Percentiles rank a stretch among this genome's conserved stretches.
These are phyloP conservation scores for Arthrobotrys pseudoclavata DNA, from an alignment of 2,329 filamentous ascomycete genomes.

Conservation along the genomic window DNA sequence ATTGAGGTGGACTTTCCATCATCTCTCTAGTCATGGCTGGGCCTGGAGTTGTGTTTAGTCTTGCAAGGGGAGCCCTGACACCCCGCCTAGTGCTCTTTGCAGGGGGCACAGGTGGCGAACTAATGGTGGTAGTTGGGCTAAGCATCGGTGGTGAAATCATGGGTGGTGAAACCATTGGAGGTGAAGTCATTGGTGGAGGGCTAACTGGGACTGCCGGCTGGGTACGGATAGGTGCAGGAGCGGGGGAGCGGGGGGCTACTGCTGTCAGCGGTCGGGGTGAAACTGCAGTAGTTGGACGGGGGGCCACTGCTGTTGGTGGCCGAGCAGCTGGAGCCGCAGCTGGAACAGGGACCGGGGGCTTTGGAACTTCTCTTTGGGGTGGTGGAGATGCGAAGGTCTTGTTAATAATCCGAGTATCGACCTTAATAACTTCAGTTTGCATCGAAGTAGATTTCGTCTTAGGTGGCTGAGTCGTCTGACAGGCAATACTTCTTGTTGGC, in stretches of 20 bases:
- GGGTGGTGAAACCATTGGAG: conserved; percentile 33
- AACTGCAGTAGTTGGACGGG: conserved; percentile 71
- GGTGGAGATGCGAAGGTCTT: conserved; percentile 55
- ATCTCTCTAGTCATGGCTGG: conserved; percentile 20
- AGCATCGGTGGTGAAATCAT: conserved; percentile 38
- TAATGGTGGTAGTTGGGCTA: conserved; percentile 50
- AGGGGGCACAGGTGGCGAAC: conserved; percentile 51
- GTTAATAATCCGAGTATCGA: conserved; percentile 71
- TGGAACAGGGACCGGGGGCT: conserved; percentile 18
- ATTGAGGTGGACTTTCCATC: conserved; percentile 44
- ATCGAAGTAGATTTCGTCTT: conserved; percentile 73
- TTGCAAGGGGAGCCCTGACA: conserved; percentile 32
- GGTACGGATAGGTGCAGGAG: conserved; percentile 46
- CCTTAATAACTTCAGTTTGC: conserved; percentile 91
- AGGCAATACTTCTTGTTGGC: conserved; percentile 83
- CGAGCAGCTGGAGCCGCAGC: conserved; percentile 13
- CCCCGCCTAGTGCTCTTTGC: conserved; percentile 52
- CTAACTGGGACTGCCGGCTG: conserved; percentile 66
- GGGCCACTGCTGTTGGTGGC: conserved; percentile 67
- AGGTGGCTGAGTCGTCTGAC: conserved; percentile 77
- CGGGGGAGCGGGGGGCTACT: conserved; percentile 62
- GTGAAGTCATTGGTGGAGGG: conserved; percentile 35
- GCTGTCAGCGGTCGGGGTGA: conserved; percentile 64
- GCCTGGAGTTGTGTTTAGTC: conserved; percentile 46
- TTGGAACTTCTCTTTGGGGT: conserved; percentile 35